phyloP scores from a whole-genome alignment of 73 alveolate genomes.

The Breviolum minutum region DNA sequence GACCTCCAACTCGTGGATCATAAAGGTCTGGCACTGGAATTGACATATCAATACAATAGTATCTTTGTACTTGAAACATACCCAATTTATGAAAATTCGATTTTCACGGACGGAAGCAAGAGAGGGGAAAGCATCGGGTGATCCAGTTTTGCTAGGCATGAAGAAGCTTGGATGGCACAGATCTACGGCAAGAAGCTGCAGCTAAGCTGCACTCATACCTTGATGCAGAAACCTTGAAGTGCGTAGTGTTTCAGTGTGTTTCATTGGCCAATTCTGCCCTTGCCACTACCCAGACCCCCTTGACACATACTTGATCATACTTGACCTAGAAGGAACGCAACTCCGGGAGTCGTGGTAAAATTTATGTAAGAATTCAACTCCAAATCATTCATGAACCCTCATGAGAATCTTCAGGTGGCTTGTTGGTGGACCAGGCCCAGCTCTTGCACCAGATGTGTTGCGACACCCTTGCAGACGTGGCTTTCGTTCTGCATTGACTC shows the following conservation, averaged over 20 bases:
- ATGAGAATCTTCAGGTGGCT: slow-evolving; percentile 28
- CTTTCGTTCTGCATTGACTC: too few species aligned
- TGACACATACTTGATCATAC: neutral
- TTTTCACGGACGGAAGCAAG: too few species aligned
- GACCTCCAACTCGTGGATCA: too few species aligned
- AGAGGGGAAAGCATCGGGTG: too few species aligned
- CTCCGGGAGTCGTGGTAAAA: too few species aligned
- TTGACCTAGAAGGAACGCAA: too few species aligned
- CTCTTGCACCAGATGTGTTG: neutral
- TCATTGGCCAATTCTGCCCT: neutral
- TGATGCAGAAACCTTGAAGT: neutral
- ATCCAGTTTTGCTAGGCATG: slow-evolving; percentile 18
- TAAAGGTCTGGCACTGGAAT: too few species aligned
- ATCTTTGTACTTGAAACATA: too few species aligned
- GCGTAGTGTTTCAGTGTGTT: too few species aligned
- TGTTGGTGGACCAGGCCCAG: slow-evolving; percentile 23
- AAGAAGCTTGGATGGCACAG: slow-evolving; percentile 94
- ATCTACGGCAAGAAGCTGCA: slow-evolving; percentile 67
- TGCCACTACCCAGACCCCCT: neutral
- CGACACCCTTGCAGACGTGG: slow-evolving; percentile 3
- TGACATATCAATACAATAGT: too few species aligned
- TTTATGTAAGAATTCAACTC: too few species aligned
- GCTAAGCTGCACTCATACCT: neutral
- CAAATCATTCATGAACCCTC: neutral
- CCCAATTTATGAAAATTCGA: too few species aligned